Percentiles rank a stretch among this genome's conserved stretches.
These are phyloP conservation scores for Symmetrospora coprosmae DNA, from an alignment of 768 basidiomycete genomes.

Conservation along the genomic window DNA sequence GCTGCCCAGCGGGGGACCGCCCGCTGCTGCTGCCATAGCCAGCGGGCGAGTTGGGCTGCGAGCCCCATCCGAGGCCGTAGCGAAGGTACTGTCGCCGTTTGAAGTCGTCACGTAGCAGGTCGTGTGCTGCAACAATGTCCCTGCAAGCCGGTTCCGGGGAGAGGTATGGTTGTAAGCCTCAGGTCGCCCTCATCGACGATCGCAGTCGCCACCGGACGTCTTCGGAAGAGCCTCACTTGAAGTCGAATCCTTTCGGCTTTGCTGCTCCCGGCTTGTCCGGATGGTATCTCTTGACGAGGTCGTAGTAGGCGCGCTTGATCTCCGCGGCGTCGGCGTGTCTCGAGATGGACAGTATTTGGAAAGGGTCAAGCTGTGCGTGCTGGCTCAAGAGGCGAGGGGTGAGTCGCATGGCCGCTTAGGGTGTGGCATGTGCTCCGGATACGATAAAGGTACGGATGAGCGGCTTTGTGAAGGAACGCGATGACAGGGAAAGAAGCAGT, in stretches of 20 bases:
- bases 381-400: no score
- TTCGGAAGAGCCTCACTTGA: not conserved
- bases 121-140: conserved; percentile 18
- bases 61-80: conserved; percentile 11
- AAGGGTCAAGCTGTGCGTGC: conserved; percentile 1
- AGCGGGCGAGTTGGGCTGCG: not conserved
- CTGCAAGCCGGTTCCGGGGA: no score
- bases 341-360: conserved; percentile 7
- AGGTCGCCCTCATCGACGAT: not conserved
- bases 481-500: no score
- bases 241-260: conserved; percentile 11
- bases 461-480: no score
- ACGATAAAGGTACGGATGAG: no score
- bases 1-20: no score
- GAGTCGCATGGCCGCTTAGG: no score
- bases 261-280: not conserved
- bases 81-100: not conserved
- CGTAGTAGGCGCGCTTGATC: conserved; percentile 7
- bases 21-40: not conserved
- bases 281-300: conserved; percentile 10
- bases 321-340: not conserved
- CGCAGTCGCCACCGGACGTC: not conserved
- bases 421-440: no score
- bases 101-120: conserved; percentile 9
- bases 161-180: no score